Base-by-base conservation (phyloP, 1,284 basidiomycete species). In the Leccinum laetum region DNA sequence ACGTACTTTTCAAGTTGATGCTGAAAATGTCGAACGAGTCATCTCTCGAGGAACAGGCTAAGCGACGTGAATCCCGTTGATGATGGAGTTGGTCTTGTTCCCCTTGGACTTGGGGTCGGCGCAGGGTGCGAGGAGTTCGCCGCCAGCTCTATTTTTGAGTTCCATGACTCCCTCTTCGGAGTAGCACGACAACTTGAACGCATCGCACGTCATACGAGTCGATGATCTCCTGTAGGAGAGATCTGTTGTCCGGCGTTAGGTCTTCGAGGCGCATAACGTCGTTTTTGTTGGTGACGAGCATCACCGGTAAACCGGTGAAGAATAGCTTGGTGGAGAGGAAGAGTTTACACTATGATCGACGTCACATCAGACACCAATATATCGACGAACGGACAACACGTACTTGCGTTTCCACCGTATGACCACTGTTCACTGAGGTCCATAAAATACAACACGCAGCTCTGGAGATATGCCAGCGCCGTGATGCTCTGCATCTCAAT, bases 291-390 rank as follows among this genome's bases (percentile, higher is more conserved):
- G 98, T 90, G 69, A 98, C 95, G 44, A 98, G 88, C 64, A 98
- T 75, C 60, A 90, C 92, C 41, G 96, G 96, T 80, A 98, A 98
- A 77, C 92, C 93, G 63, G 86, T 83, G 80, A 98, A 98, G 61
- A 98, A 86, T 37, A 96, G 96, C 80, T 97, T 98, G 82, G 98
- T 98, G 61, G 96, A 98, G 77, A 97, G 93, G 88, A 96, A 98
- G 67, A 98, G 89, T 82, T 96, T 94, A 84, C 95, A 97, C 91
- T 96, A 75, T 7, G 39, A 53, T 14, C 1, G 53, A 9, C 26
- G 37, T 49, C 32, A 18, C n/a, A 67, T 68, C 21, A 69, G 58
- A 58, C 26, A 24, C 2, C 57, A 10, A 35, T 1, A 3, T 21
- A 52, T 52, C 46, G 4, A 37, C 24, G 4, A 13, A 26, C 4